Conservation (phyloP, 352 stramenopile species). For the Globisporangium acanthophoron region DNA sequence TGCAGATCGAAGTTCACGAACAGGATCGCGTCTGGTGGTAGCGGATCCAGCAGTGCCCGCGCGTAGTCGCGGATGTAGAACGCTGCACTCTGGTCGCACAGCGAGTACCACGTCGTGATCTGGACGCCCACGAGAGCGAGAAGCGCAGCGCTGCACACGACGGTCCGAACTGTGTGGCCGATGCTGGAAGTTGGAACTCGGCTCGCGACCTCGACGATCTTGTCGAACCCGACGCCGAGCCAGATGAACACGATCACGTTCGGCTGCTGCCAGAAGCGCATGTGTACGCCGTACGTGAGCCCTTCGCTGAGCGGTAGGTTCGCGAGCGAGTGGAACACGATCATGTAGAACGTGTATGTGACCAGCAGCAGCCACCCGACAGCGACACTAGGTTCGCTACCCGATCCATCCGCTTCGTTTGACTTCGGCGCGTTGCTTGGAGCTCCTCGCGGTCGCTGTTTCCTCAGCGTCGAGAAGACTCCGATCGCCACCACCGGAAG, state of each 20-base stretch:
- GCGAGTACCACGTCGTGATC: conserved; percentile 30
- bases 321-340: conserved; percentile 91
- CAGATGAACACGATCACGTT: conserved; percentile 90
- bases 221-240: conserved; percentile 53
- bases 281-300: conserved; percentile 93
- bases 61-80: conserved; percentile 87
- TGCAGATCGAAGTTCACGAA: conserved; percentile 92
- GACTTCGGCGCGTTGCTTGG: too few relatives aligned
- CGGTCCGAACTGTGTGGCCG: not conserved
- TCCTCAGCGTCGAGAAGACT: conserved; percentile 17
- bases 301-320: conserved; percentile 92
- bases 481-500: conserved; percentile 31
- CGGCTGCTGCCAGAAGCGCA: conserved; percentile 93
- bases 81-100: conserved; percentile 44
- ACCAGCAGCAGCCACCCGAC: conserved; percentile 29
- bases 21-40: conserved; percentile 78
- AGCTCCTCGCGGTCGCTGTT: not conserved
- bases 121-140: conserved; percentile 23
- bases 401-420: not conserved
- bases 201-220: conserved; percentile 10
- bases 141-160: not conserved
- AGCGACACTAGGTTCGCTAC: too few relatives aligned
- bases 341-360: conserved; percentile 88
- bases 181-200: not conserved
- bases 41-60: conserved; percentile 70